Conservation (phyloP, 1,139 yeast species). For the Geotrichum histeridarum region DNA sequence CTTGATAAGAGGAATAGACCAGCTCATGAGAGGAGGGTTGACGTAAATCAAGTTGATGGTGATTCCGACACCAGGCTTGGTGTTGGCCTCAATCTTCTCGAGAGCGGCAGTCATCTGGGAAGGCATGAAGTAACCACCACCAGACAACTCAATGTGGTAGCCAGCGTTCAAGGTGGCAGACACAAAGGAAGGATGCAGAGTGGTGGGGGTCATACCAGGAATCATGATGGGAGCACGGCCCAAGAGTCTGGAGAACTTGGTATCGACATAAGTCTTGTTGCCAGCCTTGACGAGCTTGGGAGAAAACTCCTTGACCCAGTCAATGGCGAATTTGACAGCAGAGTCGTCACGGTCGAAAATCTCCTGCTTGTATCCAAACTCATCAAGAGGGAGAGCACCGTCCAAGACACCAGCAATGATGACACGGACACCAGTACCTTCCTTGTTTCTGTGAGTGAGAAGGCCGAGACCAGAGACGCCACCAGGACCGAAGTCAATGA, state of each 20-base stretch:
- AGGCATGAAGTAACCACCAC: slow-evolving; percentile 93
- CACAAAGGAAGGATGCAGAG: slow-evolving; percentile 89
- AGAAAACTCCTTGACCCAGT: slow-evolving; percentile 85
- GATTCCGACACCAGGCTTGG: slow-evolving; percentile 82
- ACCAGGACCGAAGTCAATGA: slow-evolving; percentile 97
- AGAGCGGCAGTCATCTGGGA: slow-evolving; percentile 67
- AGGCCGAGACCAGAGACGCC: slow-evolving; percentile 96
- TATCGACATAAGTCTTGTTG: slow-evolving; percentile 59
- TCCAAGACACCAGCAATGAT: slow-evolving; percentile 91
- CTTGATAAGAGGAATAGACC: slow-evolving; percentile 96
- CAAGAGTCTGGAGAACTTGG: slow-evolving; percentile 84
- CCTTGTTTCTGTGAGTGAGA: slow-evolving; percentile 93
- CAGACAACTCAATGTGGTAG: slow-evolving; percentile 94
- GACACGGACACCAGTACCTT: slow-evolving; percentile 95
- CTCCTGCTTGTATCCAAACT: slow-evolving; percentile 94
- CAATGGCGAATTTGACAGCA: slow-evolving; percentile 73
- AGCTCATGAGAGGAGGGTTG: slow-evolving; percentile 94
- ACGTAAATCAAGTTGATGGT: slow-evolving; percentile 91
- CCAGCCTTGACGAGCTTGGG: slow-evolving; percentile 81
- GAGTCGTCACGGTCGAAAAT: slow-evolving; percentile 65
- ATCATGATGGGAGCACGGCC: slow-evolving; percentile 97
- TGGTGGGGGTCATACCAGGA: slow-evolving; percentile 99
- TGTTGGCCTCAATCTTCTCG: slow-evolving; percentile 50
- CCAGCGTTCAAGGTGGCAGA: slow-evolving; percentile 94
- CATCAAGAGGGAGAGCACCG: slow-evolving; percentile 59